A percentile compares a stretch with the other conserved stretches of the same genome.
These are phyloP conservation scores for Heterobasidion occidentale DNA, from an alignment of 1,284 basidiomycete genomes.

Conservation along the genomic window DNA sequence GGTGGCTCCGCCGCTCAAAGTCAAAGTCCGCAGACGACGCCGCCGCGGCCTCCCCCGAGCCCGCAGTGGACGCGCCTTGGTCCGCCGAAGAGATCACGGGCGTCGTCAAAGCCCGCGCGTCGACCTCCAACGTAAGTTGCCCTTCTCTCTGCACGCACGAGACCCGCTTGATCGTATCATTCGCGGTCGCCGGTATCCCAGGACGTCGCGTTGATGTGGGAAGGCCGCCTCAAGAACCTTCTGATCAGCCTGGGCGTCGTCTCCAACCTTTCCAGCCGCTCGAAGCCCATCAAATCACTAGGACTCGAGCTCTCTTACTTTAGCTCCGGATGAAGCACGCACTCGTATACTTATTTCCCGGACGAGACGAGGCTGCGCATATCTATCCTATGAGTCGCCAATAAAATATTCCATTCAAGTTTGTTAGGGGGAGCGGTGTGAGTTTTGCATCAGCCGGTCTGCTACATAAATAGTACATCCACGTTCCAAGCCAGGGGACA, in stretches of 20 bases:
- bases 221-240: conserved; percentile 86
- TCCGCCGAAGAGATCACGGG: conserved; percentile 52
- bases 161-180: background rate
- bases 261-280: conserved; percentile 78
- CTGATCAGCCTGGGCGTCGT: conserved; percentile 85
- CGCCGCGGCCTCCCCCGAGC: conserved; percentile 7
- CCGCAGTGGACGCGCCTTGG: conserved; percentile 10
- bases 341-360: too few species aligned
- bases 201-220: conserved; percentile 91
- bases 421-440: too few species aligned
- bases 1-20: conserved; percentile 69
- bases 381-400: background rate
- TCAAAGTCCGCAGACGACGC: conserved; percentile 7
- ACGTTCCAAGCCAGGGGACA: background rate
- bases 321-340: conserved; percentile 45
- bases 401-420: background rate
- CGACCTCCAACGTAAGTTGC: conserved; percentile 72
- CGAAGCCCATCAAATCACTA: conserved; percentile 80
- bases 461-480: background rate
- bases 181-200: conserved; percentile 21
- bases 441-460: background rate
- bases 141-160: background rate
- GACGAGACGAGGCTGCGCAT: background rate
- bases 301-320: conserved; percentile 92
- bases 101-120: conserved; percentile 84